These are phyloP conservation scores for Saccharomycopsis phalli DNA, from an alignment of 1,139 yeast genomes.

Conservation along the genomic window DNA sequence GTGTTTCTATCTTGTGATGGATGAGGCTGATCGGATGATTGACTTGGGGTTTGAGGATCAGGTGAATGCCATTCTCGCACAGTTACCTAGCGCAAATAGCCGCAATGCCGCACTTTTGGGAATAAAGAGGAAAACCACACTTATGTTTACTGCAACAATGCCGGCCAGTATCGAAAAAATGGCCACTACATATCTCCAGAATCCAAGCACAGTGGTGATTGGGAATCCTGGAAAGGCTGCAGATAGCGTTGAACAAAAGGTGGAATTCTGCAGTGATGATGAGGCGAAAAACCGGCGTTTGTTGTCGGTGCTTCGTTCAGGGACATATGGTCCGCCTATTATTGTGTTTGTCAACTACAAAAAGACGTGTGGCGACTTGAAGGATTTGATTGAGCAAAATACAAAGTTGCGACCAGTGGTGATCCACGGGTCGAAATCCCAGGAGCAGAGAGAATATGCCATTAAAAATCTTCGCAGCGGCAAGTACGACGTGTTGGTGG, in stretches of 20 bases:
- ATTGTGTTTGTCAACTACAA: constrained; percentile 79
- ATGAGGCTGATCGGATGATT: constrained; percentile 93
- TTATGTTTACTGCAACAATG: constrained; percentile 95
- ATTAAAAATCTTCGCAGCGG: constrained; percentile 56
- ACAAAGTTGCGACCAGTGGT: constrained; percentile 46
- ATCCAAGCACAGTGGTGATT: constrained; percentile 58
- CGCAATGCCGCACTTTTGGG: constrained; percentile 21
- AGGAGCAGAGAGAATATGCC: constrained; percentile 79
- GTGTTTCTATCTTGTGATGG: constrained; percentile 67
- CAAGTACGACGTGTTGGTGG: constrained; percentile 58
- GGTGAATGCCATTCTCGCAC: constrained; percentile 47
- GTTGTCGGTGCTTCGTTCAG: constrained; percentile 27
- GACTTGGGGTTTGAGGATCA: constrained; percentile 91
- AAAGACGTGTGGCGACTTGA: constrained; percentile 59
- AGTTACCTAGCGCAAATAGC: constrained; percentile 35
- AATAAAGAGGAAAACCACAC: constrained; percentile 38
- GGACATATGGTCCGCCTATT: constrained; percentile 42
- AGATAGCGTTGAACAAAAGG: constrained; percentile 59
- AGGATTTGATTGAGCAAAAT: constrained; percentile 36
- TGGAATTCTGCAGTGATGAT: constrained; percentile 42
- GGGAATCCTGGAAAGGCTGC: constrained; percentile 58
- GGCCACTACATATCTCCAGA: constrained; percentile 48
- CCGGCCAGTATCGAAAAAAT: constrained; percentile 63
- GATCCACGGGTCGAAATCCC: constrained; percentile 83
- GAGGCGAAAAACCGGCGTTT: constrained; percentile 31